Evolutionary conservation across 345 rosid species (phyloP).

Genomic region (Arabis hirsuta): DNA sequence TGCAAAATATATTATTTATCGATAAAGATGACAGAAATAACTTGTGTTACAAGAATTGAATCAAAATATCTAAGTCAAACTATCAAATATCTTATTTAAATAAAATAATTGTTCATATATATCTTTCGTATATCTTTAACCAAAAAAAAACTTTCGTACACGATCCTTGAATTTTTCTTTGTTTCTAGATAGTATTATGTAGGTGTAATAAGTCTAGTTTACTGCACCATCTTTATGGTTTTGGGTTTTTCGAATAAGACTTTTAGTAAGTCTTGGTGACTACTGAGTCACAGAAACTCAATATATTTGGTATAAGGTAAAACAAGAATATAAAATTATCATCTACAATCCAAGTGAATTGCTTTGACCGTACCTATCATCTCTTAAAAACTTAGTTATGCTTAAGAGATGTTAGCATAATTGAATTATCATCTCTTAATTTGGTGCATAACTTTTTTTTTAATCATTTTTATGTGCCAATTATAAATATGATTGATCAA

Average conservation of each 20-base stretch:
- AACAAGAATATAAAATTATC: background rate
- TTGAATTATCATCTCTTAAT: background rate
- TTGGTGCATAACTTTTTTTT: background rate
- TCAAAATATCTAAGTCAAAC: background rate
- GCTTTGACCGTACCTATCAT: background rate
- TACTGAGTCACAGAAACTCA: background rate
- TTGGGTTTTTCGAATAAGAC: background rate
- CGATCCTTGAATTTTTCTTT: too few relatives aligned
- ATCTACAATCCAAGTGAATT: background rate
- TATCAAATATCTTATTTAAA: background rate
- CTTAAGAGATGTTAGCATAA: too few relatives aligned
- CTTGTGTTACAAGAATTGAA: background rate
- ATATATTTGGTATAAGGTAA: constrained; percentile 8
- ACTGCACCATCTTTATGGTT: background rate
- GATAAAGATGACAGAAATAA: background rate
- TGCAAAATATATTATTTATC: background rate
- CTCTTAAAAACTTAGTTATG: too few relatives aligned
- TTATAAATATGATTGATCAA: background rate
- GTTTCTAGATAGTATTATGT: too few relatives aligned
- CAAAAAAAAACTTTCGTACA: too few relatives aligned
- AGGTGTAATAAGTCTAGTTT: too few relatives aligned
- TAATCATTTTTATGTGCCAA: background rate
- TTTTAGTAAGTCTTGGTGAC: background rate
- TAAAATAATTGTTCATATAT: background rate
- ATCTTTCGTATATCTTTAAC: background rate